Base-by-base conservation (phyloP, 2,329 filamentous ascomycete genomes). In the Colletotrichum theobromicola region DNA sequence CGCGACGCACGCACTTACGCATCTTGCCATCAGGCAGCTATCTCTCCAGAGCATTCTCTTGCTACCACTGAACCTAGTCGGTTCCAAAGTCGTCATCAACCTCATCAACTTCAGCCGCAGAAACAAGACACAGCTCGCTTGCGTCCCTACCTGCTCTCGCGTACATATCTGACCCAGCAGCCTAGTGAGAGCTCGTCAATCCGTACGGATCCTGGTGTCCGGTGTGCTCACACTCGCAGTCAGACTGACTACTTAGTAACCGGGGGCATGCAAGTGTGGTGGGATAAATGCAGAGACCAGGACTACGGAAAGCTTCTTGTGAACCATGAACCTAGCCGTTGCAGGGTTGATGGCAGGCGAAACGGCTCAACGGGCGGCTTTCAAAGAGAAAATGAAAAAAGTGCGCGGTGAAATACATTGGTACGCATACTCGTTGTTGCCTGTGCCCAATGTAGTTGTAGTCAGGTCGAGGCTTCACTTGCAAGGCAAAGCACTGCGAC, bases 241-340 rank as follows among this genome's bases (percentile, higher is more conserved):
- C 62, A 53, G 32, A 61, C 28, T 62, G 68, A 67, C 72, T 72
- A 61, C 28, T 62, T 62, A 67, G 68, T 72, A 62, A 72, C 63
- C 55, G 63, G 70, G 57, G 42, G 37, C 55, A 62, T 72, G 72
- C 72, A 67, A 67, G 72, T 72, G 62, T 67, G 62, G 72, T 72
- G 57, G 68, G 62, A 74, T 72, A 32, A 63, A 75, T 66, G 68
- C 68, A 75, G 46, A 67, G 35, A 72, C 72, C 57, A 67, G 62
- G 72, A 50, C 62, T 21, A 63, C 57, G 63, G 63, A 75, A 75
- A 75, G 72, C 63, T 75, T 75, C 72, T 72, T 67, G 64, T 37
- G 34, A 72, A 60, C 72, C 72, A 72, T 72, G 68, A 72, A 75
- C 68, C 72, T 35, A 35, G 72, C 63, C 30, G 34, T 32, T 63